phyloP scores from a whole-genome alignment of 768 basidiomycete species.

The Boletus bicolor region DNA sequence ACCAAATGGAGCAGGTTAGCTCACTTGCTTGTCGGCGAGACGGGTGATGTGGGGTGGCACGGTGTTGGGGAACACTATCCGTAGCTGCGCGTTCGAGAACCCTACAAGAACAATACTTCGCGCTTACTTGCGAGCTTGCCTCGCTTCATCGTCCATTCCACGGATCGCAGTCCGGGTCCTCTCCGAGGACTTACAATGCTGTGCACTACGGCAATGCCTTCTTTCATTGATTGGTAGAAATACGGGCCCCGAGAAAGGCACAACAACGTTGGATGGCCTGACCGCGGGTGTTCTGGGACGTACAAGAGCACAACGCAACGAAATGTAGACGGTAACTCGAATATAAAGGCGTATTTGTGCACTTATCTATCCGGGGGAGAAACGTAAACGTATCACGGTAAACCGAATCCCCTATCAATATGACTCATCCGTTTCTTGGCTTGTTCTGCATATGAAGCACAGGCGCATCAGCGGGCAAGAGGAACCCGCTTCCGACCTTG shows the following conservation, averaged over 20 bases:
- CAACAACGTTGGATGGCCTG: neutral
- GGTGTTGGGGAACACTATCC: neutral
- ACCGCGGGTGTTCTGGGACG: neutral
- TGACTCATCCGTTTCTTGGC: constrained; percentile 7
- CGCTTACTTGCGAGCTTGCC: neutral
- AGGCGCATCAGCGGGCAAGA: neutral
- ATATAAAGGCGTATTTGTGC: neutral
- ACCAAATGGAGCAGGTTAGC: too few species aligned
- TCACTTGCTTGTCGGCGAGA: too few species aligned
- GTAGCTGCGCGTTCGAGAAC: neutral
- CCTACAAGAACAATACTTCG: neutral
- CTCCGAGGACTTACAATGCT: constrained; percentile 12
- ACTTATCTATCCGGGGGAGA: neutral
- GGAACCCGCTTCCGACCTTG: neutral
- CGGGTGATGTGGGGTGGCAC: neutral
- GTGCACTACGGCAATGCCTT: neutral
- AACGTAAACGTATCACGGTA: constrained; percentile 2
- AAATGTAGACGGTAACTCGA: neutral
- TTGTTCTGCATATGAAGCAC: neutral
- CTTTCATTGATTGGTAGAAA: neutral
- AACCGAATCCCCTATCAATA: constrained; percentile 16
- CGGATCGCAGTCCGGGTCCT: neutral
- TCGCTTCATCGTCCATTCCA: neutral
- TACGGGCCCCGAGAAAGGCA: neutral
- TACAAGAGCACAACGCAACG: neutral